Conservation (phyloP, 2,329 filamentous ascomycete genomes). For the Sporothrix pallida region DNA sequence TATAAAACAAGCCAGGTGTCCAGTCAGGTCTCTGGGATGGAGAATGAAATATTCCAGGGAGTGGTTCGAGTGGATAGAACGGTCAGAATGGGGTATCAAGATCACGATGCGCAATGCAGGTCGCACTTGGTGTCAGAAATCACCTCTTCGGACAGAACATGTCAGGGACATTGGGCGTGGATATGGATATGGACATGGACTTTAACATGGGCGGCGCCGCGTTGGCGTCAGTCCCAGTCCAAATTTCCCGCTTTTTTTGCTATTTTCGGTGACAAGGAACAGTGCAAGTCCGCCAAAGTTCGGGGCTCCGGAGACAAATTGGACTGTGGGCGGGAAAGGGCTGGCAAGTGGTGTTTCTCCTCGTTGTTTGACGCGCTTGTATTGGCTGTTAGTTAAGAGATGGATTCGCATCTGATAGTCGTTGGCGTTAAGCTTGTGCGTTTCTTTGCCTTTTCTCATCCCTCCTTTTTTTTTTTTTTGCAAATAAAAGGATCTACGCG, state of each 20-base stretch:
- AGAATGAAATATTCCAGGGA: background rate
- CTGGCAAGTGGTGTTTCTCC: background rate
- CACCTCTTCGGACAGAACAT: background rate
- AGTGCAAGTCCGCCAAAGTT: slow-evolving; percentile 3
- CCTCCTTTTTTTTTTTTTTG: too few species aligned
- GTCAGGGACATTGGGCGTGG: background rate
- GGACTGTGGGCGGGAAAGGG: background rate
- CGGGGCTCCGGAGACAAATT: slow-evolving; percentile 30
- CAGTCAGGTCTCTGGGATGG: background rate
- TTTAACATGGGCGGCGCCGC: background rate
- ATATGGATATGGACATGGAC: too few species aligned
- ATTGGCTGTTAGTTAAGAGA: background rate
- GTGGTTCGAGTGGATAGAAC: background rate
- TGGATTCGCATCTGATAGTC: too few species aligned
- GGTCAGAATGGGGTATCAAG: background rate
- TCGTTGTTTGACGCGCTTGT: background rate
- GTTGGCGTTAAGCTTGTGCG: too few species aligned
- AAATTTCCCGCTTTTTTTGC: background rate
- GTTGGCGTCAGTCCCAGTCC: background rate
- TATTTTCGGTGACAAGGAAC: slow-evolving; percentile 33
- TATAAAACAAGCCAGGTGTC: slow-evolving; percentile 7
- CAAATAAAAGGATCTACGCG: too few species aligned
- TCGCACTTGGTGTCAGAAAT: background rate
- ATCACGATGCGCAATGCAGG: slow-evolving; percentile 5
- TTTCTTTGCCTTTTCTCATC: too few species aligned